phyloP scores from a whole-genome alignment of 768 basidiomycete species.

The Mycena indigotica region DNA sequence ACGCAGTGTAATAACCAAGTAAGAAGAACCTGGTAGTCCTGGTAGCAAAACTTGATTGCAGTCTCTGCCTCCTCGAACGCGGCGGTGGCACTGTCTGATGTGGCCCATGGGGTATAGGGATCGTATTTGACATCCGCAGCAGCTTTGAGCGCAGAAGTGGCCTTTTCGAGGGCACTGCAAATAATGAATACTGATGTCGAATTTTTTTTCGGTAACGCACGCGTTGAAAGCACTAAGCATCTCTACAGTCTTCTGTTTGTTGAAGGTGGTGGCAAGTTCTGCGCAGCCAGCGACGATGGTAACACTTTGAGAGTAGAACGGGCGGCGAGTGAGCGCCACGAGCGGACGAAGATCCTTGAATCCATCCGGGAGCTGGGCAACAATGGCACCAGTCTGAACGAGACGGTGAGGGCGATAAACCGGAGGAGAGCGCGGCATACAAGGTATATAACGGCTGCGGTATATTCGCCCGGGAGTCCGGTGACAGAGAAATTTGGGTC shows the following conservation, averaged over 20 bases:
- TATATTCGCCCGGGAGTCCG: not conserved
- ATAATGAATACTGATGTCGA: not conserved
- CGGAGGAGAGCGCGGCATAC: not conserved
- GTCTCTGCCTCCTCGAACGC: not conserved
- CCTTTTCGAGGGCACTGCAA: not conserved
- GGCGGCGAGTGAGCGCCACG: not conserved
- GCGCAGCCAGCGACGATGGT: not conserved
- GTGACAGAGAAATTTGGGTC: not conserved
- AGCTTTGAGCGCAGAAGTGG: not conserved
- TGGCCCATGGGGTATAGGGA: not conserved
- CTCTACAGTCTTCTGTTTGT: not conserved
- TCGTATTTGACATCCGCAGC: not conserved
- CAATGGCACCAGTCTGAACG: not conserved
- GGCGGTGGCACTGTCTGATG: not conserved
- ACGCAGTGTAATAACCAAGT: not conserved
- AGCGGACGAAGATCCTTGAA: conserved; percentile 1
- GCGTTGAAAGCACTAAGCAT: not conserved
- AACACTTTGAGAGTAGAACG: not conserved
- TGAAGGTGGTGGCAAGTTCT: not conserved
- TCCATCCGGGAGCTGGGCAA: not conserved
- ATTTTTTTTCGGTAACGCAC: not conserved
- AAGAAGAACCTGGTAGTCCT: not conserved
- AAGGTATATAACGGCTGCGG: not conserved
- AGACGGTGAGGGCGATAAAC: not conserved
- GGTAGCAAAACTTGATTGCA: not conserved